Percentiles rank a stretch among this genome's conserved stretches.
These are phyloP conservation scores for Flaveria trinervia DNA, from an alignment of 129 eudicot genomes.

Conservation along the genomic window DNA sequence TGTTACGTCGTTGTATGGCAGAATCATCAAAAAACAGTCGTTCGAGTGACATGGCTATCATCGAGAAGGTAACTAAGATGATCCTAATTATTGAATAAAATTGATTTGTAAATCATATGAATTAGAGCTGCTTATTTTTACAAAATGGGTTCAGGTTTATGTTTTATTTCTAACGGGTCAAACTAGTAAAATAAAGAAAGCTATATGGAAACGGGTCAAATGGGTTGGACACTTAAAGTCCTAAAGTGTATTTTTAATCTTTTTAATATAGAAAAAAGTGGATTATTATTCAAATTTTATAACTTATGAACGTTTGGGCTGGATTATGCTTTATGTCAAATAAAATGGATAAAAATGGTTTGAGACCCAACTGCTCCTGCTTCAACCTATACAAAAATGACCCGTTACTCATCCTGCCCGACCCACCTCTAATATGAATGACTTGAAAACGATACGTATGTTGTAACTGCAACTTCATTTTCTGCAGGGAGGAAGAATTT, in stretches of 20 bases:
- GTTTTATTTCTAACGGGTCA: neutral
- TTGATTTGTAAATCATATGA: neutral
- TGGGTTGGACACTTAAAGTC: neutral
- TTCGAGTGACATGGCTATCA: conserved; percentile 30
- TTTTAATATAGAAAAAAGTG: too few relatives aligned
- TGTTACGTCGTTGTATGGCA: conserved; percentile 40
- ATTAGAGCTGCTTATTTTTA: neutral
- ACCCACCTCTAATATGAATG: neutral
- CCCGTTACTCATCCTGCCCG: neutral
- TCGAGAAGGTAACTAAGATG: conserved; percentile 47
- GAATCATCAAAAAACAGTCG: conserved; percentile 23
- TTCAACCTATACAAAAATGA: neutral
- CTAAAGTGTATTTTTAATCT: too few relatives aligned
- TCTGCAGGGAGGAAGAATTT: conserved; percentile 49
- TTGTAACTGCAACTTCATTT: conserved; percentile 16
- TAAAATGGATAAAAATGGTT: neutral
- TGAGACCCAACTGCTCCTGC: neutral
- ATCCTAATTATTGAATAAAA: neutral
- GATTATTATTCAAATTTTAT: neutral
- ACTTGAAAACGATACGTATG: neutral
- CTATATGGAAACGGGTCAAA: neutral
- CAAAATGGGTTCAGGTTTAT: neutral
- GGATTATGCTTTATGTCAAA: conserved; percentile 1
- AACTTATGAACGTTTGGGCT: neutral
- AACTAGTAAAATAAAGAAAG: neutral